Evolutionary conservation across 164 flowering plant species (phyloP).

Genomic region (Magnolia kwangsiensis): DNA sequence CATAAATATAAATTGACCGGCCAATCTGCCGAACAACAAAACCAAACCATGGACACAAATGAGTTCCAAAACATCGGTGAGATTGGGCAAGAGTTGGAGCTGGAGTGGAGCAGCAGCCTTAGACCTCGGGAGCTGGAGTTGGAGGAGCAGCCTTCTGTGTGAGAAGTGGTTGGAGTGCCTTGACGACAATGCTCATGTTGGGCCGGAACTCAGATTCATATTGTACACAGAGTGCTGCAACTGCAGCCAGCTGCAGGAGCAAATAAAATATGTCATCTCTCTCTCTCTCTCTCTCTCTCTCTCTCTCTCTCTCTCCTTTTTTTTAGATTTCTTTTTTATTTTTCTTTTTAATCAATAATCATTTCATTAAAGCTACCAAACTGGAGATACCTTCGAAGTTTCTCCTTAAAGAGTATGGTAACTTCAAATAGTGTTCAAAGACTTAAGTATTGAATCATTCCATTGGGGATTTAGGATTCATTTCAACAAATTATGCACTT

Average conservation of each 20-base stretch:
- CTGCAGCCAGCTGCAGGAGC: conserved; percentile 64
- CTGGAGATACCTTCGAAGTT: too few species aligned
- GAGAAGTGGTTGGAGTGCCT: conserved; percentile 68
- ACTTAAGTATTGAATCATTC: too few species aligned
- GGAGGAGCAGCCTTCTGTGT: conserved; percentile 30
- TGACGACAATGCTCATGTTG: conserved; percentile 74
- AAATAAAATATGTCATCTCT: neutral
- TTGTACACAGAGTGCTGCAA: conserved; percentile 78
- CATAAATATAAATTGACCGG: neutral
- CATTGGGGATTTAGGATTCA: too few species aligned
- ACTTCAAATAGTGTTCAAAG: too few species aligned
- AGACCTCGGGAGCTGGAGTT: conserved; percentile 4
- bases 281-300: neutral
- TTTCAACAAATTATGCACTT: too few species aligned
- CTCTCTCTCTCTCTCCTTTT: too few species aligned
- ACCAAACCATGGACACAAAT: neutral
- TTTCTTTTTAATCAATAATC: too few species aligned
- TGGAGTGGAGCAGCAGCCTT: neutral
- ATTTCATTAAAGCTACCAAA: neutral
- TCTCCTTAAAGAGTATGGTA: too few species aligned
- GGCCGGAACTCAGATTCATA: conserved; percentile 81
- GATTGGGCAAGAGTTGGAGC: neutral
- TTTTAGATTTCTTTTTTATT: too few species aligned
- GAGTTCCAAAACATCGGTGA: neutral
- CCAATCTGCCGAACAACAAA: neutral